Evolutionary conservation across 1,139 yeast species (phyloP).

Genomic region (Citeromyces hawaiiensis): DNA sequence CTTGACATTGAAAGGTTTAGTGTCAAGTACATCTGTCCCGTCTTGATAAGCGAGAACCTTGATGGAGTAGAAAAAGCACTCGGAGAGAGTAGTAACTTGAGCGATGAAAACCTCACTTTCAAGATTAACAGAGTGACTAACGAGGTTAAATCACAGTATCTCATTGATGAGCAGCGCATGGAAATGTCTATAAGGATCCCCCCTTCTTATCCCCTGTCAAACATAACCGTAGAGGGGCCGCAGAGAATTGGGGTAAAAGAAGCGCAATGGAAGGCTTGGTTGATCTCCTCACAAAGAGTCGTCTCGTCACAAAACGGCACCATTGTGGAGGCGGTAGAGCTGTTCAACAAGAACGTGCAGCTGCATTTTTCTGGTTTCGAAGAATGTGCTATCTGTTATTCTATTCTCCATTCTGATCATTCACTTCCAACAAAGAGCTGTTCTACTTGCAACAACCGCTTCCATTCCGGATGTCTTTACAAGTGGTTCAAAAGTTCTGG

Average conservation of each 20-base stretch:
- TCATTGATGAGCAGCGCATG: constrained; percentile 80
- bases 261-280: constrained; percentile 92
- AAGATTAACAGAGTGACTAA: constrained; percentile 48
- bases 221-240: constrained; percentile 64
- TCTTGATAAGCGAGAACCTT: constrained; percentile 45
- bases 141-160: constrained; percentile 63
- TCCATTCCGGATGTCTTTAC: constrained; percentile 94
- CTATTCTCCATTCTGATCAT: constrained; percentile 80
- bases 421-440: constrained; percentile 85
- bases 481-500: constrained; percentile 97
- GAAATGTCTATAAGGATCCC: constrained; percentile 73
- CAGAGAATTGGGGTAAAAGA: constrained; percentile 83
- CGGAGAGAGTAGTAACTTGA: constrained; percentile 15
- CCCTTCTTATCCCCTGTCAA: constrained; percentile 56
- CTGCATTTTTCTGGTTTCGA: constrained; percentile 86
- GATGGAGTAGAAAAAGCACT: constrained; percentile 24
- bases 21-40: constrained; percentile 46
- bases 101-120: constrained; percentile 46
- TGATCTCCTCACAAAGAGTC: constrained; percentile 77
- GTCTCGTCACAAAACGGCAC: constrained; percentile 68
- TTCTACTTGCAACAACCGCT: constrained; percentile 81
- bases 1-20: constrained; percentile 51
- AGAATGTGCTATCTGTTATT: constrained; percentile 94
- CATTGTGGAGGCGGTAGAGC: constrained; percentile 66
- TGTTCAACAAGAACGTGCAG: constrained; percentile 68